Evolutionary conservation across 148 eudicot species (phyloP).

Genomic region (Fallopia convolvulus): DNA sequence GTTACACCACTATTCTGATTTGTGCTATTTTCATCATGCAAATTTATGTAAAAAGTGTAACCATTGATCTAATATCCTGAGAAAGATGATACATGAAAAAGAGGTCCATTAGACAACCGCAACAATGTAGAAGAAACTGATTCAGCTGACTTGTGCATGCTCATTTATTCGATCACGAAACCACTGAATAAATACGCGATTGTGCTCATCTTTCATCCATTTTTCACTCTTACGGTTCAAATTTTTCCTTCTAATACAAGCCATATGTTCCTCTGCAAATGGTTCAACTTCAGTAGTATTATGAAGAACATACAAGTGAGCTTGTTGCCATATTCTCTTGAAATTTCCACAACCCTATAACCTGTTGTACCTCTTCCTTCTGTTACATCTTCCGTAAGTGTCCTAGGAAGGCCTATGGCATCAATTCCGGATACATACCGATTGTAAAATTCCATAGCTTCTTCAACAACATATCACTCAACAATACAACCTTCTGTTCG

Average conservation of each 20-base stretch:
- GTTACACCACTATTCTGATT: neutral
- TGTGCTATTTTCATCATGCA: neutral
- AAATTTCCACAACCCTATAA: neutral
- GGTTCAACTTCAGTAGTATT: neutral
- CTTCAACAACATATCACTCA: constrained; percentile 13
- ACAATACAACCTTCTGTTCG: constrained; percentile 15
- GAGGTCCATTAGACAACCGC: neutral
- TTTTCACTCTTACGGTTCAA: neutral
- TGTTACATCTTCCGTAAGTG: neutral
- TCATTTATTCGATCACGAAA: no score
- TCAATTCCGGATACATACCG: neutral
- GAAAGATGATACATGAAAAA: neutral
- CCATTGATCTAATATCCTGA: neutral
- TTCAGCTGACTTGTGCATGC: neutral
- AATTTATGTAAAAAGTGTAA: neutral
- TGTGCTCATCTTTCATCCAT: neutral
- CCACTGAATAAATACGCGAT: neutral
- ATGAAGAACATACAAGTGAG: neutral
- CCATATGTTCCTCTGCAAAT: neutral
- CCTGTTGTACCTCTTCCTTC: neutral
- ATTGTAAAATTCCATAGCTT: neutral
- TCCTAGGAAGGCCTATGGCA: constrained; percentile 5
- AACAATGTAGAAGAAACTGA: neutral
- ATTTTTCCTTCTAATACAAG: neutral
- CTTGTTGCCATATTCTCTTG: neutral